Conservation (phyloP, 2,329 filamentous ascomycete genomes). For the Pseudogymnoascus sp. region DNA sequence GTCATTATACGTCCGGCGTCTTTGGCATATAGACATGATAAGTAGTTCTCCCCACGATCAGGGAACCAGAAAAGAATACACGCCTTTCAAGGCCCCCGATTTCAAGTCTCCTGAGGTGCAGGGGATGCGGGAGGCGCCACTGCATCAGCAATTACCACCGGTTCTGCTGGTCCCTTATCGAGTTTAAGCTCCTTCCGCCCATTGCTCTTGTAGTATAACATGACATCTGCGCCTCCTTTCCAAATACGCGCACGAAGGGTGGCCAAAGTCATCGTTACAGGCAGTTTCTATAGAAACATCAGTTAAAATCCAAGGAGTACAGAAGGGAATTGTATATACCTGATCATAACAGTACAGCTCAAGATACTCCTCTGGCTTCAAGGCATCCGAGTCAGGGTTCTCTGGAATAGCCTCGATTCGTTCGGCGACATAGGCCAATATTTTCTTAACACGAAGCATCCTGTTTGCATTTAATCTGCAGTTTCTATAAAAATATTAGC, state of each 20-base stretch:
- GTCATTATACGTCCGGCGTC: neutral
- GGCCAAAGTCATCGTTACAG: conserved; percentile 82
- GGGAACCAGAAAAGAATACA: neutral
- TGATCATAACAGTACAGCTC: conserved; percentile 92
- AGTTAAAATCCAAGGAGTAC: neutral
- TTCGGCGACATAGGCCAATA: conserved; percentile 84
- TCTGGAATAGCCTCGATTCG: conserved; percentile 68
- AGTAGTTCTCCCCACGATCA: neutral
- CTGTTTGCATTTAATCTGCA: conserved; percentile 91
- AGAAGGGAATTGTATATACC: conserved; percentile 43
- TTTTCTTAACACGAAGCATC: conserved; percentile 94
- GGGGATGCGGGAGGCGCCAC: neutral
- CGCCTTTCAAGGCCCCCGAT: neutral
- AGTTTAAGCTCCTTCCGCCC: conserved; percentile 42
- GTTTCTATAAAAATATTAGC: conserved; percentile 42
- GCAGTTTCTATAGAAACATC: conserved; percentile 38
- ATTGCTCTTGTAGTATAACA: conserved; percentile 86
- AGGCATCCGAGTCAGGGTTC: conserved; percentile 47
- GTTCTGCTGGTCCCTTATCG: neutral
- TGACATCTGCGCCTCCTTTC: conserved; percentile 89
- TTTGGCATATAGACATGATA: neutral
- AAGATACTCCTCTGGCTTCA: conserved; percentile 85
- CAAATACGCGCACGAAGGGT: conserved; percentile 87
- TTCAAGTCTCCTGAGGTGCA: too few species aligned
- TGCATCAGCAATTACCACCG: neutral